Conservation (phyloP, 2,329 filamentous ascomycete genomes). For the Botrytis fragariae region DNA sequence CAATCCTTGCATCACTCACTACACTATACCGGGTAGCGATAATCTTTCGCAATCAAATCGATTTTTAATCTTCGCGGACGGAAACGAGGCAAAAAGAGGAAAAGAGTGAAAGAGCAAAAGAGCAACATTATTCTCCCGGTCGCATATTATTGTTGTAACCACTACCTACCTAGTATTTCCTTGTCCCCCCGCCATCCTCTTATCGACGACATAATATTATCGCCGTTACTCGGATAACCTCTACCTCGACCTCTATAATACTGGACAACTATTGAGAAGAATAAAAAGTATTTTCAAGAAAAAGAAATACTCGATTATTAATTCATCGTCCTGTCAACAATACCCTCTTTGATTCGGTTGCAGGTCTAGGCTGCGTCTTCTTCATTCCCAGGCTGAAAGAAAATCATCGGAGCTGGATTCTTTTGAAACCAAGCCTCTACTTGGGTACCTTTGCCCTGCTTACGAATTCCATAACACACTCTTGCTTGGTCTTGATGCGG, state of each 20-base stretch:
- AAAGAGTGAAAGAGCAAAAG: not conserved
- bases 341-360: slow-evolving; percentile 20
- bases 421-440: slow-evolving; percentile 30
- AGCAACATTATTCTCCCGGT: slow-evolving; percentile 24
- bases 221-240: slow-evolving; percentile 17
- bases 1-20: slow-evolving; percentile 1
- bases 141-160: slow-evolving; percentile 25
- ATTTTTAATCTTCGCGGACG: not conserved
- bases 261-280: slow-evolving; percentile 14
- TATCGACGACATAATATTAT: slow-evolving; percentile 29
- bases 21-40: not conserved
- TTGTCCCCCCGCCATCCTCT: slow-evolving; percentile 29
- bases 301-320: not conserved
- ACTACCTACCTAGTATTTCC: slow-evolving; percentile 15
- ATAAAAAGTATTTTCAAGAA: not conserved
- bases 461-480: slow-evolving; percentile 7
- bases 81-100: not conserved
- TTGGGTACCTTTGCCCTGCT: slow-evolving; percentile 24
- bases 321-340: not conserved
- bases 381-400: slow-evolving; percentile 22
- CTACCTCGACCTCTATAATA: not conserved
- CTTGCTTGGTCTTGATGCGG: slow-evolving; percentile 17
- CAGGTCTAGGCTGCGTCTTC: slow-evolving; percentile 25
- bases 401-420: slow-evolving; percentile 22
- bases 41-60: slow-evolving; percentile 1